Percentiles rank a stretch among this genome's conserved stretches.
Evolutionary conservation across 208 protist species (phyloP).

Genomic region (Leishmania turanica): DNA sequence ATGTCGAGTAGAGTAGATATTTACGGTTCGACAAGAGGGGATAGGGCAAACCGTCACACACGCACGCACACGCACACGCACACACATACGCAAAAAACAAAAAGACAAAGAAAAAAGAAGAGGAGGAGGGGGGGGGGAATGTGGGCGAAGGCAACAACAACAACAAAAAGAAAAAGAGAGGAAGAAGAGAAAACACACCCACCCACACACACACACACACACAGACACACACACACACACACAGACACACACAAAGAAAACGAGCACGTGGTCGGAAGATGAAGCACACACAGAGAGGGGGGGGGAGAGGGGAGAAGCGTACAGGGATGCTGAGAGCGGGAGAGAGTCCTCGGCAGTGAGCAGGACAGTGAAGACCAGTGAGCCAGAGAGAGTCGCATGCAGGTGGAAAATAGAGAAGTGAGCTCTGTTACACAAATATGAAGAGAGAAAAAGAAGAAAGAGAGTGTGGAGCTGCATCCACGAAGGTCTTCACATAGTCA

Average conservation of each 20-base stretch:
- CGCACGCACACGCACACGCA: background rate
- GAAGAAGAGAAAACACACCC: constrained; percentile 15
- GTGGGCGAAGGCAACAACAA: background rate
- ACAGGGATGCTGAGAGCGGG: background rate
- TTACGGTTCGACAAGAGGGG: background rate
- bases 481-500: background rate
- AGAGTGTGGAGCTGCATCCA: background rate
- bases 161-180: background rate
- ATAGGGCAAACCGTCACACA: background rate
- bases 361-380: background rate
- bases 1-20: background rate
- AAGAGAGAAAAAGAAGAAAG: background rate
- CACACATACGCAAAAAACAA: too few species aligned
- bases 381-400: background rate
- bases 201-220: background rate
- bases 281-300: constrained; percentile 8
- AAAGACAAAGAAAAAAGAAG: background rate
- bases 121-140: too few species aligned
- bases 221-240: background rate
- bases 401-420: background rate
- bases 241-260: constrained; percentile 4
- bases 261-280: background rate
- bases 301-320: constrained; percentile 3
- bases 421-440: background rate
- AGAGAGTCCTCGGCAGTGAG: constrained; percentile 12